These are phyloP conservation scores for Heterobasidion occidentale DNA, from an alignment of 1,284 basidiomycete species.

Conservation along the genomic window DNA sequence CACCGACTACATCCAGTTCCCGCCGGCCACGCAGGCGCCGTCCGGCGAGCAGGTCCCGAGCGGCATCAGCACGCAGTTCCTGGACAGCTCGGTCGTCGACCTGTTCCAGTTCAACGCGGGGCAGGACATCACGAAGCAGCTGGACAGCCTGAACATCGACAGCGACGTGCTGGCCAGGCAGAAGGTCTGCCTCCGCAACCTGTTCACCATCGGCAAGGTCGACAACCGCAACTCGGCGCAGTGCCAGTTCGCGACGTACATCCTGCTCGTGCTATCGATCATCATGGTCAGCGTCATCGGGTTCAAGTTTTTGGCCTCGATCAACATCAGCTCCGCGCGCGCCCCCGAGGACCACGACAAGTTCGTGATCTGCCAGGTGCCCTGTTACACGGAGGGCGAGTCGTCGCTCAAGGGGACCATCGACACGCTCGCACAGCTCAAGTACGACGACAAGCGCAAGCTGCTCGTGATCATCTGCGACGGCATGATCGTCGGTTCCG, in stretches of 20 bases:
- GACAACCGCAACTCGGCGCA: constrained; percentile 90
- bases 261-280: constrained; percentile 84
- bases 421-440: constrained; percentile 89
- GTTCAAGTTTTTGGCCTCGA: constrained; percentile 96
- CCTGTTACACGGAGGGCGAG: constrained; percentile 96
- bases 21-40: constrained; percentile 53
- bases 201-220: constrained; percentile 88
- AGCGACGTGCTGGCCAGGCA: constrained; percentile 67
- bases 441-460: constrained; percentile 98
- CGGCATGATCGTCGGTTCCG: constrained; percentile 96
- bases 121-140: constrained; percentile 74
- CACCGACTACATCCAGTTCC: constrained; percentile 66
- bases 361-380: constrained; percentile 97
- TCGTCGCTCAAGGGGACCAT: constrained; percentile 84
- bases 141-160: constrained; percentile 66
- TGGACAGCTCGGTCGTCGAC: constrained; percentile 66
- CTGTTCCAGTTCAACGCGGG: constrained; percentile 85
- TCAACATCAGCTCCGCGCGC: constrained; percentile 80
- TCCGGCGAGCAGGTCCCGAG: constrained; percentile 46
- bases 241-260: constrained; percentile 89
- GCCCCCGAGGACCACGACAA: constrained; percentile 97
- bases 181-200: constrained; percentile 83
- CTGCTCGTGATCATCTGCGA: constrained; percentile 93
- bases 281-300: constrained; percentile 95
- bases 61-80: constrained; percentile 65